These are phyloP conservation scores for Carallia brachiata DNA, from an alignment of 345 rosid species.

Conservation along the genomic window DNA sequence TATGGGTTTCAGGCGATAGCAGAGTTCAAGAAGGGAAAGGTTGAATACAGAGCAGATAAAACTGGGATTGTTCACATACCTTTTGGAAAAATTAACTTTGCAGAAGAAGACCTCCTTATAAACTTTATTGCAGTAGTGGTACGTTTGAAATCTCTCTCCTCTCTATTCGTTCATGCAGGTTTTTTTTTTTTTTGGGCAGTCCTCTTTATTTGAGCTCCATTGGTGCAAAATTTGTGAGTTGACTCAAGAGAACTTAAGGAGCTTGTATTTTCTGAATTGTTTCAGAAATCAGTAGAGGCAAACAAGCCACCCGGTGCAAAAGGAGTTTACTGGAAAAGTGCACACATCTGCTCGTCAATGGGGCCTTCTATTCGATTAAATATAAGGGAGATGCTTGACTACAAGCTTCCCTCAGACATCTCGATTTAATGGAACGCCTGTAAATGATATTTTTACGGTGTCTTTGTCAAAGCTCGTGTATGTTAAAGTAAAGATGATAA, in stretches of 20 bases:
- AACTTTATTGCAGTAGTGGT: slow-evolving; percentile 85
- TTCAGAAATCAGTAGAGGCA: slow-evolving; percentile 87
- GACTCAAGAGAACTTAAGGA: background rate
- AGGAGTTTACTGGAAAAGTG: slow-evolving; percentile 97
- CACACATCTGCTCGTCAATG: slow-evolving; percentile 90
- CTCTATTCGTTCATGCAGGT: background rate
- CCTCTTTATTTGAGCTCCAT: background rate
- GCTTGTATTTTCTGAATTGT: background rate
- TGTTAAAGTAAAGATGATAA: slow-evolving; percentile 4
- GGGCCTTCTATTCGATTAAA: slow-evolving; percentile 91
- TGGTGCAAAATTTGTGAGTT: background rate
- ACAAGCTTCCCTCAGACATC: slow-evolving; percentile 49
- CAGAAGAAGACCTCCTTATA: slow-evolving; percentile 73
- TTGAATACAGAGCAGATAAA: slow-evolving; percentile 93
- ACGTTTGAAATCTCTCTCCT: slow-evolving; percentile 19
- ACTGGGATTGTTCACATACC: slow-evolving; percentile 97
- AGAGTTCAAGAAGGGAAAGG: slow-evolving; percentile 94
- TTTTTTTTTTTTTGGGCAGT: background rate
- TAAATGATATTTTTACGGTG: slow-evolving; percentile 31
- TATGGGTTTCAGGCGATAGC: slow-evolving; percentile 70
- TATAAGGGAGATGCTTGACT: slow-evolving; percentile 85
- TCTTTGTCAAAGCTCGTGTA: slow-evolving; percentile 12
- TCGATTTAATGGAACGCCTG: slow-evolving; percentile 26
- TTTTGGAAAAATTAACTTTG: slow-evolving; percentile 73
- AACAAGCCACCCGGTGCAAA: slow-evolving; percentile 98